Evolutionary conservation across 441 rosid species (phyloP), one percentile per base, ranked within the genome.

Genomic region (Cnidoscolus chayamansa): DNA sequence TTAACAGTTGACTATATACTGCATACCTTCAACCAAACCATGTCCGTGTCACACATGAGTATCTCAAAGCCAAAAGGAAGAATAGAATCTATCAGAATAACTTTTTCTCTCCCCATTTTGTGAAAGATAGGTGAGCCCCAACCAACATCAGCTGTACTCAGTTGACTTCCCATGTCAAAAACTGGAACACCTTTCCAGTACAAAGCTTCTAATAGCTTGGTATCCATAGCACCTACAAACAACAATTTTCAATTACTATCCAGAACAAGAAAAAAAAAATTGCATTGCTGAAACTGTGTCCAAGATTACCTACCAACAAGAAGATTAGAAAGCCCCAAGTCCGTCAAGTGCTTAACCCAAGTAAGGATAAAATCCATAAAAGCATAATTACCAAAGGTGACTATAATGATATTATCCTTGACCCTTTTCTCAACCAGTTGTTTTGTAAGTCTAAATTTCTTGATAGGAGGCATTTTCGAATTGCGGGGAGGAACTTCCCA

Each of bases 61-160:
- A 95, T 81, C 83, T 95, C 98, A 76, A 68, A 85, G 60, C 99
- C 99, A 77, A 78, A 91, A 59, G 98, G 97, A 55, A 95, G 90
- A 65, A 95, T 82, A 16, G 89, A 78, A 72, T 95, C 93, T 35
- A 95, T 91, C 74, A 95, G 87, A 77, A 93, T 73, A 66, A 92
- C 97, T 85, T 96, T 96, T 78, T 96, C 97, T 88, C 98, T 89
- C 66, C 98, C 99, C 99, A 96, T 93, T 81, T 91, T 96, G 79
- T 96, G 99, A 79, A 96, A 93, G 48, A 93, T 87, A 2, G 97
- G 94, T 47, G 97, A 82, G 15, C 99, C 99, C 98, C 98, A 96
- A 43, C 99, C 99, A 61, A 91, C 97, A 83, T 96, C 99, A 63
- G 83, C 75, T 16, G 97, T 86, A 80, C 97, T 93, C 96, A 96